A percentile compares a stretch with the other conserved stretches of the same genome.
These are phyloP conservation scores for Cenchrus fungigraminus DNA, from an alignment of 176 grass and related monocot species.

Conservation along the genomic window DNA sequence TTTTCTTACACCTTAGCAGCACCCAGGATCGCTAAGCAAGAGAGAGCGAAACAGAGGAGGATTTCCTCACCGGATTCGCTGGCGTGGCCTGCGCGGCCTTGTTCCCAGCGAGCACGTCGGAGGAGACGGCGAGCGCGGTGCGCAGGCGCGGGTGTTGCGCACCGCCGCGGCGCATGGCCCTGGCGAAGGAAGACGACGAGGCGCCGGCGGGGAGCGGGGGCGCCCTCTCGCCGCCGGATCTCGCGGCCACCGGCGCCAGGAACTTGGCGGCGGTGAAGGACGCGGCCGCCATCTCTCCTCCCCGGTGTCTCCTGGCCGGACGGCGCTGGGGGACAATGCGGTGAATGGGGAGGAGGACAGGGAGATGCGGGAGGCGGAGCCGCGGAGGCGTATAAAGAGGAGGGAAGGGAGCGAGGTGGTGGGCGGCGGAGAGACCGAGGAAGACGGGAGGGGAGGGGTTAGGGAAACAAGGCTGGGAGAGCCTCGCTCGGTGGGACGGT, in stretches of 20 bases:
- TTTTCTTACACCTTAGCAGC: constrained; percentile 9
- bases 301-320: neutral
- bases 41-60: neutral
- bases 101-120: constrained; percentile 60
- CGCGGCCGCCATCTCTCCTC: constrained; percentile 45
- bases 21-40: neutral
- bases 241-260: constrained; percentile 54
- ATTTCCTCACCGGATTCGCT: constrained; percentile 40
- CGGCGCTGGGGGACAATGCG: neutral
- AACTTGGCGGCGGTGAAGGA: constrained; percentile 87
- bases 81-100: constrained; percentile 46
- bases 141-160: constrained; percentile 24
- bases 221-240: constrained; percentile 55
- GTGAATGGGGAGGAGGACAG: neutral
- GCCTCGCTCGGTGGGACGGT: neutral
- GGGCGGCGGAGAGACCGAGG: constrained; percentile 61
- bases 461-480: constrained; percentile 15
- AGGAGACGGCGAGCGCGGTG: constrained; percentile 62
- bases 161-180: constrained; percentile 13
- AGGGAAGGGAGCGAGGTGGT: neutral
- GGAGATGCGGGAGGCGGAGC: constrained; percentile 18
- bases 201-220: constrained; percentile 3
- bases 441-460: neutral
- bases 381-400: constrained; percentile 48
- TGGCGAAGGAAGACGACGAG: neutral